Evolutionary conservation across 495 filamentous ascomycete species (phyloP).

Genomic region (Penicillium odoratum): DNA sequence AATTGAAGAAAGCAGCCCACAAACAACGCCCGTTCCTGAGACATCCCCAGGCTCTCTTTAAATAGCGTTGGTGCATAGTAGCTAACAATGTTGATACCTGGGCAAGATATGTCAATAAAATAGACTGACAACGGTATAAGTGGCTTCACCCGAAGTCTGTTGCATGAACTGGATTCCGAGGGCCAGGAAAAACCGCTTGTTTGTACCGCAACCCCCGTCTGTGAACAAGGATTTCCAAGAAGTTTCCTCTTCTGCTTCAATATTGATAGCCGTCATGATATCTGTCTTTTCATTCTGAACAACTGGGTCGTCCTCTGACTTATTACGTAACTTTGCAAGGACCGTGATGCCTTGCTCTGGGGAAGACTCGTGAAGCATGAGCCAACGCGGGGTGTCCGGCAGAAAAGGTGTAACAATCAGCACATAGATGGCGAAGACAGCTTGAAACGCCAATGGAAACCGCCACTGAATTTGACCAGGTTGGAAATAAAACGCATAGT

Average conservation of each 20-base stretch:
- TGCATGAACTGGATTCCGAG: constrained; percentile 42
- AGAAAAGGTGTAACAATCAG: constrained; percentile 25
- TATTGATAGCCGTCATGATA: constrained; percentile 19
- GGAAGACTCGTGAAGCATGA: constrained; percentile 25
- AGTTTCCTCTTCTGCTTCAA: constrained; percentile 18
- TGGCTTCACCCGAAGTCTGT: constrained; percentile 29
- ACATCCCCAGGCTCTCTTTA: constrained; percentile 26
- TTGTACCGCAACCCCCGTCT: constrained; percentile 25
- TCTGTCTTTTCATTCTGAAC: constrained; percentile 26
- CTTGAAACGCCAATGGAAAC: constrained; percentile 50
- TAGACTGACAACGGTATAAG: too few relatives aligned
- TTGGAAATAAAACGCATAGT: constrained; percentile 49
- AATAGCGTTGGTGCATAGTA: constrained; percentile 36
- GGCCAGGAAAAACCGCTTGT: constrained; percentile 33
- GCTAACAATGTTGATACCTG: constrained; percentile 32
- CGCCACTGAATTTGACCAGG: constrained; percentile 45
- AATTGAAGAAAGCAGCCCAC: constrained; percentile 27
- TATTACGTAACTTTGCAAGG: constrained; percentile 39
- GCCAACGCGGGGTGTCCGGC: constrained; percentile 37
- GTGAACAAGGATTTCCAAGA: constrained; percentile 25
- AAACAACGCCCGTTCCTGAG: constrained; percentile 24
- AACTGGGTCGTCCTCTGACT: constrained; percentile 25
- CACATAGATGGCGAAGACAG: constrained; percentile 41
- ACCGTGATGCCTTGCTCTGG: constrained; percentile 29
- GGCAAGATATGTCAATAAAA: not conserved